Evolutionary conservation across 163 green algal species (phyloP).

Genomic region (Scenedesmus sp.): DNA sequence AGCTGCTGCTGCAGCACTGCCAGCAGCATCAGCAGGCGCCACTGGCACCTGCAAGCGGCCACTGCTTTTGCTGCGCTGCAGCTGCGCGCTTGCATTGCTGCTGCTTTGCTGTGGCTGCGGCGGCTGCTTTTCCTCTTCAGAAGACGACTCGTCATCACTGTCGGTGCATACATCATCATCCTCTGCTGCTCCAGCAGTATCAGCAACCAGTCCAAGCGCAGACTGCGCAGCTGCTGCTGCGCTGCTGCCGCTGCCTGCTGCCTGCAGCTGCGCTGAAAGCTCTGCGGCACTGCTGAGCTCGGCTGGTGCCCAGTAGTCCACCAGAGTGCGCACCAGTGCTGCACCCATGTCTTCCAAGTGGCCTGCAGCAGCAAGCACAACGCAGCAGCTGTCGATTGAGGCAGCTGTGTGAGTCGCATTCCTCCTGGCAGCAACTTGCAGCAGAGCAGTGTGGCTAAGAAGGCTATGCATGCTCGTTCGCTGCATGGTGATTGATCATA

Average conservation of each 20-base stretch:
- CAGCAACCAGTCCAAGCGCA: neutral
- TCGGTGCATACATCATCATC: slow-evolving; percentile 63
- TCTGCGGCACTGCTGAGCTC: slow-evolving; percentile 36
- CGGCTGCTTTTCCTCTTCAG: slow-evolving; percentile 37
- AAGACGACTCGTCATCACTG: slow-evolving; percentile 64
- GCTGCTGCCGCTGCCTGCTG: neutral
- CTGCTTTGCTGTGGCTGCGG: neutral
- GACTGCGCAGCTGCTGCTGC: neutral
- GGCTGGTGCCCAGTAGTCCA: slow-evolving; percentile 72
- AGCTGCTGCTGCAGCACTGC: neutral
- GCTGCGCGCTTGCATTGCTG: slow-evolving; percentile 4
- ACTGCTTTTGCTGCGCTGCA: slow-evolving; percentile 13
- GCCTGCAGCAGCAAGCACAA: neutral
- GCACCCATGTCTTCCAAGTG: slow-evolving; percentile 70
- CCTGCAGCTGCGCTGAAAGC: slow-evolving; percentile 18
- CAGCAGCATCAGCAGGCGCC: neutral
- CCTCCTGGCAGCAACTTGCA: neutral
- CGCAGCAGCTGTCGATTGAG: neutral
- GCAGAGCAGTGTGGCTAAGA: neutral
- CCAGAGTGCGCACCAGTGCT: slow-evolving; percentile 58
- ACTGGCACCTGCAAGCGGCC: neutral
- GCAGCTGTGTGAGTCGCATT: neutral
- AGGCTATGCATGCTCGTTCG: neutral
- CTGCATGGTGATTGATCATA: neutral
- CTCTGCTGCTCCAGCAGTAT: neutral